Conservation (phyloP, 2,329 filamentous ascomycete genomes). For the Talaromyces sp. region DNA sequence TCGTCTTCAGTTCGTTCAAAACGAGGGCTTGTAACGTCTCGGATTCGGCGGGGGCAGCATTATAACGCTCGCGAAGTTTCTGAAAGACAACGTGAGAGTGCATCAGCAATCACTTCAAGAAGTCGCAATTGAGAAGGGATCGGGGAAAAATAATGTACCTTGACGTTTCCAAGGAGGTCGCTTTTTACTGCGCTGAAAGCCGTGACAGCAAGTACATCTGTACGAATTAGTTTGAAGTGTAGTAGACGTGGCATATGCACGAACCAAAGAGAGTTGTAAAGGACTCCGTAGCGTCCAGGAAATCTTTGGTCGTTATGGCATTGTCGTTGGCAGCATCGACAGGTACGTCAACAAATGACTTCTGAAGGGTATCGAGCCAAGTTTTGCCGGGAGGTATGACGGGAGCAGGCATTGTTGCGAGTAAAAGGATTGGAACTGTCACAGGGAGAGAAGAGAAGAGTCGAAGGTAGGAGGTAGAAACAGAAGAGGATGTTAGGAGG, state of each 20-base stretch:
- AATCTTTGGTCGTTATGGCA: constrained; percentile 77
- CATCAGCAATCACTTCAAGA: background rate
- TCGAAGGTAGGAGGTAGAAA: constrained; percentile 10
- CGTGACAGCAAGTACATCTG: constrained; percentile 60
- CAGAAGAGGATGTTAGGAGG: background rate
- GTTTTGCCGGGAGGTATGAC: constrained; percentile 62
- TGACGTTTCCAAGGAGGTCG: constrained; percentile 88
- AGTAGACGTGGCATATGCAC: constrained; percentile 17
- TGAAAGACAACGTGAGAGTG: constrained; percentile 33
- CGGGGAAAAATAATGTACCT: constrained; percentile 53
- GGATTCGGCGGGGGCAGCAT: constrained; percentile 74
- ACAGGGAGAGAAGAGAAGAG: constrained; percentile 3
- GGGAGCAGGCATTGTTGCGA: constrained; percentile 49
- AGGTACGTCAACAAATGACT: constrained; percentile 79
- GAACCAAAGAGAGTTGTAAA: constrained; percentile 82
- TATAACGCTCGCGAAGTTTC: constrained; percentile 86
- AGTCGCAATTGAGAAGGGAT: constrained; percentile 11
- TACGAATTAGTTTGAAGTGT: background rate
- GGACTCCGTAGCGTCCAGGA: constrained; percentile 86
- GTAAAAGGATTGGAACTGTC: background rate
- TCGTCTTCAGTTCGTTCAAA: constrained; percentile 80
- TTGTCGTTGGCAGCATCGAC: constrained; percentile 70
- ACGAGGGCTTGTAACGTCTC: constrained; percentile 80
- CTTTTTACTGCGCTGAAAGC: constrained; percentile 89
- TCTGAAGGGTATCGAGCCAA: constrained; percentile 80